A percentile compares a stretch with the other conserved stretches of the same genome.
Evolutionary conservation across 2,329 filamentous ascomycete genomes (phyloP).

Genomic region (Kalmusia sp.): DNA sequence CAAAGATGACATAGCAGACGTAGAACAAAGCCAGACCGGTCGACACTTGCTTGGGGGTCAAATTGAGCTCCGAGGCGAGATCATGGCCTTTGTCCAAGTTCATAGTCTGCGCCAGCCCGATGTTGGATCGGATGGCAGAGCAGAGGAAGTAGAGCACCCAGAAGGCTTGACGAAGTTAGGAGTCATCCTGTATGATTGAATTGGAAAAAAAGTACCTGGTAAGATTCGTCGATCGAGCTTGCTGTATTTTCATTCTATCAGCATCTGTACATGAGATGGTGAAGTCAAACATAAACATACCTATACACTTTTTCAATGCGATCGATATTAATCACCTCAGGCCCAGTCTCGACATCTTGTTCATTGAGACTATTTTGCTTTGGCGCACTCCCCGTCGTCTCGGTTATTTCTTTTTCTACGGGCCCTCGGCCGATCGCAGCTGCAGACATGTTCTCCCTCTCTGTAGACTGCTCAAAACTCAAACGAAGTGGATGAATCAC

Average conservation of each 20-base stretch:
- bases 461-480: background rate
- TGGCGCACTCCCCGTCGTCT: slow-evolving; percentile 11
- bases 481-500: background rate
- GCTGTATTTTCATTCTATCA: slow-evolving; percentile 42
- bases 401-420: slow-evolving; percentile 26
- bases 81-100: slow-evolving; percentile 75
- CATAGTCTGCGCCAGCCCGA: slow-evolving; percentile 95
- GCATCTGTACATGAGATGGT: background rate
- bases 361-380: slow-evolving; percentile 34
- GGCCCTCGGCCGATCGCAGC: slow-evolving; percentile 19
- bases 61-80: slow-evolving; percentile 72
- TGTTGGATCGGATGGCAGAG: slow-evolving; percentile 89
- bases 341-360: slow-evolving; percentile 42
- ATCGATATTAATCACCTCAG: slow-evolving; percentile 42
- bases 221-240: slow-evolving; percentile 67
- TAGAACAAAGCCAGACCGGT: slow-evolving; percentile 89
- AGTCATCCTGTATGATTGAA: background rate
- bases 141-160: slow-evolving; percentile 92
- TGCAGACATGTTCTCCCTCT: slow-evolving; percentile 27
- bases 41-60: slow-evolving; percentile 79
- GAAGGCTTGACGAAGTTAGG: slow-evolving; percentile 64
- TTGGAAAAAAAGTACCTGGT: slow-evolving; percentile 48
- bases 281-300: slow-evolving; percentile 23
- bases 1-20: slow-evolving; percentile 89
- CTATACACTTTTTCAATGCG: slow-evolving; percentile 47